Base-by-base conservation (phyloP, 108 stramenopile genomes). In the Skeletonema costatum region DNA sequence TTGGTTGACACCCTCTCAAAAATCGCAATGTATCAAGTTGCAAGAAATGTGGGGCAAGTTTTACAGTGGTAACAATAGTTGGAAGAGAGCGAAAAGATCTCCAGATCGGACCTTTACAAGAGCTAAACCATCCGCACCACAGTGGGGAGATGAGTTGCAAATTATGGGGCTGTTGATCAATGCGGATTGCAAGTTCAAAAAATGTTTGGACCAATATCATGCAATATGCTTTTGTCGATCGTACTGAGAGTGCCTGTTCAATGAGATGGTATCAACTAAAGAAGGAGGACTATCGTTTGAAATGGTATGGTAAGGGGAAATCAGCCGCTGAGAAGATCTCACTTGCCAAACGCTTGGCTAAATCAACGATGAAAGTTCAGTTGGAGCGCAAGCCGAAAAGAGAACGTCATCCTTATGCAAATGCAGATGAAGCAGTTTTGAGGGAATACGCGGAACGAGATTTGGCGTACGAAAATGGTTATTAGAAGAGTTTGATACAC, bases 91-190 rank as follows among this genome's bases (percentile, higher is more conserved):
- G 7, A 53, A 7, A 1, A 3, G 11, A 3, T 3, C 10, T 46
- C 9, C 9, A 53, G 51, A 53, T 0, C 51, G 51, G 0, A 14
- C 12, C 8, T 29, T 13, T 60, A 21, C 16, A 0, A 62, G 36
- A 30, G 17, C 19, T 3, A 71, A 62, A 29, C 70, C 70, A 62
- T 25, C 12, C 7, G 9, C 32, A 10, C 70, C 70, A 1, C 6
- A 13, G 10, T 71, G 70, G 70, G 9, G 21, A 10, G 60, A 63
- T 3, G 60, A 71, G 11, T 17, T 42, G 21, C 2, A 63, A 62
- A 71, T 71, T 44, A 71, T 71, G 60, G 70, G 70, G 0, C 70
- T 71, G 2, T 60, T 71, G 35, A 62, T 71, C 35, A 71, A 71
- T 38, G 70, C 70, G n/a, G 70, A 42, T 36, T 35, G 38, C 61